Evolutionary conservation across 2,329 filamentous ascomycete genomes (phyloP).

Genomic region (Xylariaceae sp.): DNA sequence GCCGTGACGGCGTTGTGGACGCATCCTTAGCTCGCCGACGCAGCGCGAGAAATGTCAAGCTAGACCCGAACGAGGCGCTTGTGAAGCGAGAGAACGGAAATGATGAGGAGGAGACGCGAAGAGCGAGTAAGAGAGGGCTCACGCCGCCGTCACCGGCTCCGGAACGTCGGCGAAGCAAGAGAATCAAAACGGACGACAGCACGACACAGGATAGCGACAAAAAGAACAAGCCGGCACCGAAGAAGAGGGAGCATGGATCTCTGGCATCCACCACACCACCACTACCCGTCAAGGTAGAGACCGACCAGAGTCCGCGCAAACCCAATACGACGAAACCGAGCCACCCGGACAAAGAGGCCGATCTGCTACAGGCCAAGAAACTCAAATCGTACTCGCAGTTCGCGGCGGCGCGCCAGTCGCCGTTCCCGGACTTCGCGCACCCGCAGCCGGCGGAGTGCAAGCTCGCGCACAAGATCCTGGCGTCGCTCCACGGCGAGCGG

Average conservation of each 20-base stretch:
- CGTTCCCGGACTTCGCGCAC: conserved; percentile 70
- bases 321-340: conserved; percentile 11
- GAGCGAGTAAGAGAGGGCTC: conserved; percentile 17
- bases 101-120: not conserved
- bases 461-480: conserved; percentile 69
- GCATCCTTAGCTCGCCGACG: conserved; percentile 23
- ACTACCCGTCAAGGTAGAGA: conserved; percentile 16
- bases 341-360: conserved; percentile 22
- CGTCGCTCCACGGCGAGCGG: conserved; percentile 68
- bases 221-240: not conserved
- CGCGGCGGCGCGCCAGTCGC: conserved; percentile 48
- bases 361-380: conserved; percentile 50
- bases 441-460: conserved; percentile 73
- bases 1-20: not conserved
- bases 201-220: not conserved
- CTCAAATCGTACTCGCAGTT: conserved; percentile 51
- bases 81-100: not conserved
- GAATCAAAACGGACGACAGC: not conserved
- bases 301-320: conserved; percentile 8
- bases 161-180: conserved; percentile 22
- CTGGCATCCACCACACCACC: not conserved
- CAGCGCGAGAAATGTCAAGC: conserved; percentile 26
- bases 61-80: not conserved
- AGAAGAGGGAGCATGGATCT: not conserved
- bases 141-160: not conserved